Evolutionary conservation across 768 basidiomycete genomes (phyloP).

Genomic region (Psilocybe cubensis): DNA sequence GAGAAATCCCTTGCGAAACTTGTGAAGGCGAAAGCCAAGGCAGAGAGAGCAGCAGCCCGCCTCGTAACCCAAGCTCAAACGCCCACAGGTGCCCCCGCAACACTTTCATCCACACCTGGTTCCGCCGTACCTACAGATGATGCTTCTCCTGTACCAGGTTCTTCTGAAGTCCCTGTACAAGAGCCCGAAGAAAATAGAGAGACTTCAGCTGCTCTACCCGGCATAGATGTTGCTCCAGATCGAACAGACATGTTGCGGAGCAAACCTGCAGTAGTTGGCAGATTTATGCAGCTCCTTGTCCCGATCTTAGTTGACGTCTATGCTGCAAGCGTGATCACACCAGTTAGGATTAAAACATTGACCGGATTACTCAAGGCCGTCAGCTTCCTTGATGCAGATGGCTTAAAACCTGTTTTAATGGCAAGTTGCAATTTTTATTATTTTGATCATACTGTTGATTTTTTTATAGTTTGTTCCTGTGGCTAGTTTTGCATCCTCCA

Average conservation of each 20-base stretch:
- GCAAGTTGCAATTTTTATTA: conserved; percentile 46
- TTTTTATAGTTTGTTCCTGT: conserved; percentile 82
- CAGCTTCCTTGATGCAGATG: conserved; percentile 81
- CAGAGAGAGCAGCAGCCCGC: conserved; percentile 74
- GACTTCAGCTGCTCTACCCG: conserved; percentile 32
- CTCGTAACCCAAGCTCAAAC: conserved; percentile 43
- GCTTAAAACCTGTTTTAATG: conserved; percentile 74
- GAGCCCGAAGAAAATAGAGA: conserved; percentile 43
- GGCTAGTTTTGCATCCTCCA: conserved; percentile 93
- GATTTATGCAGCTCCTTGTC: conserved; percentile 87
- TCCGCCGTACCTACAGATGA: conserved; percentile 29
- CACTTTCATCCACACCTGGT: conserved; percentile 21
- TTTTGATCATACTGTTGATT: conserved; percentile 6
- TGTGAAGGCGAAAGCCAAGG: conserved; percentile 83
- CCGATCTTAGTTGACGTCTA: conserved; percentile 99
- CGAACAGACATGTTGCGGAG: conserved; percentile 78
- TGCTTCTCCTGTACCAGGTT: conserved; percentile 26
- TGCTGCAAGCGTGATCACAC: conserved; percentile 91
- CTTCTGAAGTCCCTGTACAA: conserved; percentile 33
- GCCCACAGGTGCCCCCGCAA: conserved; percentile 17
- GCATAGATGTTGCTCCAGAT: conserved; percentile 45
- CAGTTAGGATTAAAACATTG: conserved; percentile 87
- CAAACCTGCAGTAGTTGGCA: conserved; percentile 74
- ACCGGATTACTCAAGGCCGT: conserved; percentile 90
- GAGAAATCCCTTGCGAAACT: conserved; percentile 82